A percentile compares a stretch with the other conserved stretches of the same genome.
Conservation (phyloP, 1,139 yeast species). For the Blastobotrys ciferrii region DNA sequence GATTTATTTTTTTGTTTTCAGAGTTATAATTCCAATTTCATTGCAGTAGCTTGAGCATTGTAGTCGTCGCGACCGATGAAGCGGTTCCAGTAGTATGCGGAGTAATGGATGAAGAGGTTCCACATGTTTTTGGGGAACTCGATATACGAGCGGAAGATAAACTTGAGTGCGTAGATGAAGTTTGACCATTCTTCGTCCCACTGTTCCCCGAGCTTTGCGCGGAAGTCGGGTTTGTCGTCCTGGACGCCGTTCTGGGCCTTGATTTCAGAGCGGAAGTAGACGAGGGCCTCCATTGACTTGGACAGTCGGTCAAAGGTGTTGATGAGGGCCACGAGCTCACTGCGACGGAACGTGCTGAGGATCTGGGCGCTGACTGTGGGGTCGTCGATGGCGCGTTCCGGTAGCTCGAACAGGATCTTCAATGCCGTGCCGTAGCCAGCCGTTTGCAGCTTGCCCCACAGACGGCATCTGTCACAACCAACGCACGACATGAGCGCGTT, state of each 20-base stretch:
- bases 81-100: constrained; percentile 65
- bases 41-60: neutral
- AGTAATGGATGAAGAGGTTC: constrained; percentile 47
- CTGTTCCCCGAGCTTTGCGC: constrained; percentile 14
- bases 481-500: constrained; percentile 97
- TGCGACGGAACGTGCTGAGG: constrained; percentile 60
- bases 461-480: constrained; percentile 94
- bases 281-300: constrained; percentile 74
- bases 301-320: constrained; percentile 92
- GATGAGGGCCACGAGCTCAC: constrained; percentile 84
- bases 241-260: constrained; percentile 19
- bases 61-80: constrained; percentile 58
- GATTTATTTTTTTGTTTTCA: neutral
- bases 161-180: constrained; percentile 62
- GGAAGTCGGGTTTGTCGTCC: neutral
- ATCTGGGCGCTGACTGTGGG: constrained; percentile 36
- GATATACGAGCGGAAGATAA: constrained; percentile 64
- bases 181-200: constrained; percentile 51
- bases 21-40: constrained; percentile 8
- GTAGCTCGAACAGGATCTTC: constrained; percentile 81
- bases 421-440: constrained; percentile 97
- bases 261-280: constrained; percentile 61
- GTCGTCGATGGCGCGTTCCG: constrained; percentile 45
- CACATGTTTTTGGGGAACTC: constrained; percentile 66
- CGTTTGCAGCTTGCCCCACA: constrained; percentile 97